Base-by-base conservation (phyloP, 495 filamentous ascomycete species). In the Tuber brumale region DNA sequence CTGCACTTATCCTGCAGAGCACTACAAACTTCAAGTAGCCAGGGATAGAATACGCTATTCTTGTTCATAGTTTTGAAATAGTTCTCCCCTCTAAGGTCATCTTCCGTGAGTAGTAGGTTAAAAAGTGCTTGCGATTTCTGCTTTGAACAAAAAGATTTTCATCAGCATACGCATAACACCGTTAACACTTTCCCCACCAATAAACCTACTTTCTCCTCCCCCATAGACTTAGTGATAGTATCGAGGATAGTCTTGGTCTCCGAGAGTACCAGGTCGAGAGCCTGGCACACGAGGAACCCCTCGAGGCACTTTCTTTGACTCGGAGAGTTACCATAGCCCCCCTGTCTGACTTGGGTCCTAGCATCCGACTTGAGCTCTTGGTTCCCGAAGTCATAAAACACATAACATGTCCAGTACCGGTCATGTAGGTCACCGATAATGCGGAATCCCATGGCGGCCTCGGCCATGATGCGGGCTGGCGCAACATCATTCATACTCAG, bases 1-100 rank as follows among this genome's bases (percentile, higher is more conserved):
- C 4, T 44, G 3, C 37, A 44, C 31, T 71, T 71, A 27, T 39
- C 31, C n/a, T n/a, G 37, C 16, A 71, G 31, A 39, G 42, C 70
- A 7, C 37, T n/a, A 41, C 27, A 71, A 27, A 39, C 37, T 6
- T 71, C 37, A 71, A 71, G 70, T 18, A 71, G 37, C 70, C 70
- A 71, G 9, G 70, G 70, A 41, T 71, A 71, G 42, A 41, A 71
- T 12, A 44, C 42, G 41, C 31, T 71, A 19, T 71, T 39, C 12
- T 41, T 71, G 16, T 71, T 71, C 31, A 71, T 71, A 31, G 70
- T 71, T 41, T 39, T 41, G 42, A 71, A 39, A 35, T 71, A 71
- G 70, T 71, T 71, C 42, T 71, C 70, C 9, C 70, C 70, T 41
- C 70, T 71, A 31, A 71, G 37, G 37, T 39, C 37, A 44, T 44